Conservation (phyloP, 306 rosid genomes). For the Trifolium subterraneum region DNA sequence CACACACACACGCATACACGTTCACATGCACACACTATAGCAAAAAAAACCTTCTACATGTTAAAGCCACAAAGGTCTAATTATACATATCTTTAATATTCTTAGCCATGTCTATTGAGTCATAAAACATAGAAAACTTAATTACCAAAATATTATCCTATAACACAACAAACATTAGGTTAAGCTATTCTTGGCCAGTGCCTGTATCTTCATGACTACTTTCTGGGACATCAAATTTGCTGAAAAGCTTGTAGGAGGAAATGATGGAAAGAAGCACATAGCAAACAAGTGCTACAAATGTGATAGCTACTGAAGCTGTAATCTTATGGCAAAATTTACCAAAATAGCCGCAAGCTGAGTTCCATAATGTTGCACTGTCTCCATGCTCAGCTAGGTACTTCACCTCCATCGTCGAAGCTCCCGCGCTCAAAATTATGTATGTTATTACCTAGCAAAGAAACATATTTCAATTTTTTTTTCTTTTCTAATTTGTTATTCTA, state of each 20-base stretch:
- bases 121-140: constrained; percentile 1
- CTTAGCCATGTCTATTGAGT: not conserved
- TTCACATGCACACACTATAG: no score
- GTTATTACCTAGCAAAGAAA: constrained; percentile 57
- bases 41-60: not conserved
- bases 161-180: not conserved
- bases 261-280: constrained; percentile 68
- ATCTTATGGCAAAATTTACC: constrained; percentile 71
- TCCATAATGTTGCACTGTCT: constrained; percentile 60
- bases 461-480: not conserved
- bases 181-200: constrained; percentile 11
- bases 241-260: constrained; percentile 86
- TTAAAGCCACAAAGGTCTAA: not conserved
- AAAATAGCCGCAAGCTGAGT: constrained; percentile 69
- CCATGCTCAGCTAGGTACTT: constrained; percentile 79
- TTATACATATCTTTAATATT: not conserved
- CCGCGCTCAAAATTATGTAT: constrained; percentile 73
- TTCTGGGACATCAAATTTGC: constrained; percentile 63
- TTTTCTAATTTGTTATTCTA: no score
- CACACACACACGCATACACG: no score
- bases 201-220: constrained; percentile 41
- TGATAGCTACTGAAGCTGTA: constrained; percentile 59
- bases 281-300: constrained; percentile 61
- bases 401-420: constrained; percentile 72
- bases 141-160: not conserved